Conservation (phyloP, 2,329 filamentous ascomycete genomes). For the Diaporthe capsici region DNA sequence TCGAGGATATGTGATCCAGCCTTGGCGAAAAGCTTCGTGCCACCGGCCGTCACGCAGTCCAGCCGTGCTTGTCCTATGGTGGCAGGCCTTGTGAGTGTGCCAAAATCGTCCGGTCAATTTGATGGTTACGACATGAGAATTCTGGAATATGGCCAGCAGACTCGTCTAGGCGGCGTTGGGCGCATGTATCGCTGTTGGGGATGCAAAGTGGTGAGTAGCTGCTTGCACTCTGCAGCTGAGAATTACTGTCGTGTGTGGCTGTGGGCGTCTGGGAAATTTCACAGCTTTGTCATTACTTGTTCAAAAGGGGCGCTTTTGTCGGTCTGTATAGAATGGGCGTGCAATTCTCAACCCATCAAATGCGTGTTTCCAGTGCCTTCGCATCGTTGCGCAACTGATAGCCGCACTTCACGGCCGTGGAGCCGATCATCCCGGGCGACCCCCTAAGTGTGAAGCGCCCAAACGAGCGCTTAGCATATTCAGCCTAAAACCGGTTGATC, state of each 20-base stretch:
- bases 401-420: background rate
- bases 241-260: background rate
- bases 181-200: background rate
- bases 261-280: background rate
- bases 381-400: background rate
- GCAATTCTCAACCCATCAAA: no score
- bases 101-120: background rate
- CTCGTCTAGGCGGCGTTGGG: background rate
- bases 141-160: background rate
- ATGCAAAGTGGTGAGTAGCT: background rate
- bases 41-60: background rate
- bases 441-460: background rate
- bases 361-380: background rate
- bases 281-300: background rate
- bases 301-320: no score
- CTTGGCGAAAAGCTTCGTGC: constrained; percentile 21
- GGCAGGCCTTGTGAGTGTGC: background rate
- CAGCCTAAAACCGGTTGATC: constrained; percentile 1
- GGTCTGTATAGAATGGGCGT: no score
- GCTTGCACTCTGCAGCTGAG: background rate
- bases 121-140: background rate
- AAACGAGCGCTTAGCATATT: constrained; percentile 12
- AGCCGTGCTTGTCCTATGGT: background rate
- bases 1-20: background rate
- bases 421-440: background rate